A percentile compares a stretch with the other conserved stretches of the same genome.
These are phyloP conservation scores for Saturnispora silvae DNA, from an alignment of 805 yeast genomes.

Conservation along the genomic window DNA sequence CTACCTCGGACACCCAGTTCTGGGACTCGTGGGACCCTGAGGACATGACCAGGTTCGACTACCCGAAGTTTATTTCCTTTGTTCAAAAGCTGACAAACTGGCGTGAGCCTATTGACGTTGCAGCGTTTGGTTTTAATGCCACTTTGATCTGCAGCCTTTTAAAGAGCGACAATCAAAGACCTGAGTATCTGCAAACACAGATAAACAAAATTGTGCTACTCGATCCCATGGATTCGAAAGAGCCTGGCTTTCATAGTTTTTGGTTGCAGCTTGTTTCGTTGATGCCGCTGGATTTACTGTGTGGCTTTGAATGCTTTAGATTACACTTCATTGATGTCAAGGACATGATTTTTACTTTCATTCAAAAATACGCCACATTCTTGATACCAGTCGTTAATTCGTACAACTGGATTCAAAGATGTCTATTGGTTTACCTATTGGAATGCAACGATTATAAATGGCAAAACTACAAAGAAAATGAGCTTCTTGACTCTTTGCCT, in stretches of 20 bases:
- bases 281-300: not conserved
- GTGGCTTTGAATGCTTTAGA: not conserved
- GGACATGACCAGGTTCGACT: not conserved
- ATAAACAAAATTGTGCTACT: not conserved
- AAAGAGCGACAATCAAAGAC: not conserved
- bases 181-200: not conserved
- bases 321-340: not conserved
- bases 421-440: not conserved
- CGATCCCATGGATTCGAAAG: not conserved
- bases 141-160: not conserved
- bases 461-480: not conserved
- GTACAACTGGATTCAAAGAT: constrained; percentile 1
- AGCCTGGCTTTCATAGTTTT: not conserved
- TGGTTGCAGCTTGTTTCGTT: not conserved
- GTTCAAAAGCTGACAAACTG: not conserved
- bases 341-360: not conserved
- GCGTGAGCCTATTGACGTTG: not conserved
- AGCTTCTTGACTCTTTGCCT: constrained; percentile 1
- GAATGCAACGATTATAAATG: constrained; percentile 1
- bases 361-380: not conserved
- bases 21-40: not conserved
- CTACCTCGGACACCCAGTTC: not conserved
- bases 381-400: not conserved
- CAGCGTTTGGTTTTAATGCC: constrained; percentile 1
- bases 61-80: not conserved